Evolutionary conservation across 495 filamentous ascomycete genomes (phyloP), one percentile per base, ranked within the genome.

Genomic region (Collariella sp.): DNA sequence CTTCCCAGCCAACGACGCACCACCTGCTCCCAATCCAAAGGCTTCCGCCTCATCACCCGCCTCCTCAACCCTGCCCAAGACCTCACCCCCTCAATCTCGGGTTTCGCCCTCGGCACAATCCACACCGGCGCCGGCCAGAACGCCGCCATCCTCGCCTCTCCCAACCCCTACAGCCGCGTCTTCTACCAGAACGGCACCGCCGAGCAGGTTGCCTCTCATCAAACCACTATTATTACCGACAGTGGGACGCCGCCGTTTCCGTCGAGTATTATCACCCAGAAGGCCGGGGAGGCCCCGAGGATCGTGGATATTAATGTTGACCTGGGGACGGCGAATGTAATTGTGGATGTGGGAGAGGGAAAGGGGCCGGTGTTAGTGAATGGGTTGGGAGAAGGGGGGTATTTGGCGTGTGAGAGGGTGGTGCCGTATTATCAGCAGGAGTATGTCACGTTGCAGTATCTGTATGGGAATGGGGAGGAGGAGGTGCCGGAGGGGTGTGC

Each of bases 131-230:
- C 69, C 9, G 66, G 62, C n/a, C 23, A 54, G n/a, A 65, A 63
- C 60, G 66, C 56, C 10, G 67, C 63, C 18, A 59, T 63, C 9
- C 58, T 69, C 45, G 40, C 54, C 7, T n/a, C 36, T n/a, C 39
- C 54, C 11, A 31, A 49, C 22, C 34, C 54, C 11, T 36, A 48
- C 11, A 64, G 52, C 15, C 56, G 59, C 16, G 46, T 70, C 55
- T 71, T 68, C 52, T 71, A 70, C 62, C 56, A 65, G 24, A 70
- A 70, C 55, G 67, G 68, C 52, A 71, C 70, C 15, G 55, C 60
- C 11, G 18, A 38, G 5, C 57, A 67, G n/a, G 45, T n/a, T 22
- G 15, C 20, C 35, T 18, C 19, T 10, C 40, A 41, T 16, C 19
- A 26, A 2, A 52, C 58, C n/a, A 62, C 53, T 39, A 46, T 70